Conservation (phyloP, 306 rosid species). For the Senna tora region DNA sequence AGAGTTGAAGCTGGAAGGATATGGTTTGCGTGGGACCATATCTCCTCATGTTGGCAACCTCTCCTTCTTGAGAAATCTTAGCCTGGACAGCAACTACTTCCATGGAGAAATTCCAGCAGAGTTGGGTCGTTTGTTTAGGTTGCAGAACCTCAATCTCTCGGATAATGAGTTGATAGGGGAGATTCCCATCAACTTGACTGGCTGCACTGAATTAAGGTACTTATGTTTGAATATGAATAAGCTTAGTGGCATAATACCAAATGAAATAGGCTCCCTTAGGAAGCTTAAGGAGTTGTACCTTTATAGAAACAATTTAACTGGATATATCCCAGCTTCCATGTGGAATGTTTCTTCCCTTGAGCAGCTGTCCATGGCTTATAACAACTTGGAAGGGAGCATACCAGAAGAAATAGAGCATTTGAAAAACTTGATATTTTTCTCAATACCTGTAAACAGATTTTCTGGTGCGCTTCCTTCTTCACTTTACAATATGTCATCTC, state of each 20-base stretch:
- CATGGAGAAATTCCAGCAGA: slow-evolving; percentile 10
- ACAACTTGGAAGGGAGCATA: slow-evolving; percentile 9
- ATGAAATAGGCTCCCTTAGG: background rate
- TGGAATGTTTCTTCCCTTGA: slow-evolving; percentile 30
- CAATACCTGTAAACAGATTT: background rate
- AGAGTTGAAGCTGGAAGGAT: background rate
- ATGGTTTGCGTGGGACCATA: background rate
- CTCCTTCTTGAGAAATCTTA: slow-evolving; percentile 2
- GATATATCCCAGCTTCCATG: slow-evolving; percentile 27
- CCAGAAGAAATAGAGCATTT: slow-evolving; percentile 19
- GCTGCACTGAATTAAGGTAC: background rate
- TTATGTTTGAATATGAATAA: background rate
- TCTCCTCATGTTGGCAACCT: slow-evolving; percentile 9
- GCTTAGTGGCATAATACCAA: slow-evolving; percentile 27
- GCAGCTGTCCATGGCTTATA: background rate
- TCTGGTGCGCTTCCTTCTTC: slow-evolving; percentile 35
- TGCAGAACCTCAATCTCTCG: background rate
- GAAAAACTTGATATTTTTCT: background rate
- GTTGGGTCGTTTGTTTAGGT: background rate
- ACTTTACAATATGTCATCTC: slow-evolving; percentile 33
- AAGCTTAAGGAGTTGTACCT: accelerated
- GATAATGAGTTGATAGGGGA: background rate
- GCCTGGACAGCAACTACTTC: background rate
- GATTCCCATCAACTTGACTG: background rate
- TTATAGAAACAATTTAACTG: background rate